Conservation (phyloP, 73 alveolate genomes). For the Breviolum minutum region DNA sequence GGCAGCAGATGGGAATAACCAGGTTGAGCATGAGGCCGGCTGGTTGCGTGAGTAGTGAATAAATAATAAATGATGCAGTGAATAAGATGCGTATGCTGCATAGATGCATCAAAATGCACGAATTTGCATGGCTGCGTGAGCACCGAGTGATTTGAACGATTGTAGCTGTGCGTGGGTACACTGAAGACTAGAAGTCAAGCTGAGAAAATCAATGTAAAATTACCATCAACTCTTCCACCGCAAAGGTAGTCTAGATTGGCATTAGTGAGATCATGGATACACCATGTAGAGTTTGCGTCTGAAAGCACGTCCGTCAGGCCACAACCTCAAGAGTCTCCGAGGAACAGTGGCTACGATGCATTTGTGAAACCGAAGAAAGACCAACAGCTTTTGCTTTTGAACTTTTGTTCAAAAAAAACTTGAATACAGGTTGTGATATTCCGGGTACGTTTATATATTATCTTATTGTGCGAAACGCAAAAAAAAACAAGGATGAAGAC, state of each 20-base stretch:
- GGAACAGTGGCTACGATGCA: constrained; percentile 69
- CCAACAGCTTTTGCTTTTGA: background rate
- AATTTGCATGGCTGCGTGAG: background rate
- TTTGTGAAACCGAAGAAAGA: background rate
- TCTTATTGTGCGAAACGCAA: too few relatives aligned
- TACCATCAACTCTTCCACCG: too few relatives aligned
- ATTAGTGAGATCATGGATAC: too few relatives aligned
- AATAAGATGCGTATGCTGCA: background rate
- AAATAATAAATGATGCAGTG: background rate
- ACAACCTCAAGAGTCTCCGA: constrained; percentile 93
- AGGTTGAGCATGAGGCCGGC: constrained; percentile 93
- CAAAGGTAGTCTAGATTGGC: too few relatives aligned
- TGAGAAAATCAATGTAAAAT: too few relatives aligned
- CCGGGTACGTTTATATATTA: too few relatives aligned
- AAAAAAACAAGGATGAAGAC: too few relatives aligned
- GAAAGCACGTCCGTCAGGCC: constrained; percentile 22
- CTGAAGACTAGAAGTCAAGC: too few relatives aligned
- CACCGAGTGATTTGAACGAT: background rate
- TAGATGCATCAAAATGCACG: background rate
- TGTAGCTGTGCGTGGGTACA: too few relatives aligned
- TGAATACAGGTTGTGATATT: too few relatives aligned
- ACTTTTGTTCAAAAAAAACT: too few relatives aligned
- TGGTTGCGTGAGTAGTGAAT: background rate
- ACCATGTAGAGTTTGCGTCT: too few relatives aligned
- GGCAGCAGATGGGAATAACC: constrained; percentile 93